These are phyloP conservation scores for Flagelloscypha sp. DNA, from an alignment of 768 basidiomycete genomes.

Conservation along the genomic window DNA sequence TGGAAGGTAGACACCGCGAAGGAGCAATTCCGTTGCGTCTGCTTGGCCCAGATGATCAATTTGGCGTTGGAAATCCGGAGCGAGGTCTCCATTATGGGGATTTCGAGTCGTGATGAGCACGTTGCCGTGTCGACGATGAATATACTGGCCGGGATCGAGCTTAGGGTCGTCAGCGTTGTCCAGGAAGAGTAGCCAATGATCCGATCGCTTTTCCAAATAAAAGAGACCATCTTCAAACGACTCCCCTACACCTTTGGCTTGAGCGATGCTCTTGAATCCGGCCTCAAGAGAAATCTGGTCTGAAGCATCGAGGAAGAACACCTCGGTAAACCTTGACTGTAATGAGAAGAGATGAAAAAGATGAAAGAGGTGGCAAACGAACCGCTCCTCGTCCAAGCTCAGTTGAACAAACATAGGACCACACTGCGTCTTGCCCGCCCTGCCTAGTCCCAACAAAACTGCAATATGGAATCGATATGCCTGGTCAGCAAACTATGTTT, in stretches of 20 bases:
- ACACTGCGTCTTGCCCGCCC: too few relatives aligned
- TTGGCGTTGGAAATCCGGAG: neutral
- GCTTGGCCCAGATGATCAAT: neutral
- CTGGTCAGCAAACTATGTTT: too few relatives aligned
- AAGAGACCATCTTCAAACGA: conserved; percentile 2
- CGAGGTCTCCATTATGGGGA: conserved; percentile 1
- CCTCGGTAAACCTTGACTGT: conserved; percentile 4
- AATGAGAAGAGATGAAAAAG: too few relatives aligned
- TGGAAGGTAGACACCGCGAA: conserved; percentile 1
- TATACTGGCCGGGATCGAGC: conserved; percentile 1
- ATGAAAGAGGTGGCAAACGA: too few relatives aligned
- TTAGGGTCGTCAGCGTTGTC: conserved; percentile 7
- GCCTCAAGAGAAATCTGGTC: conserved; percentile 3
- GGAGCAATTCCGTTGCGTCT: conserved; percentile 5
- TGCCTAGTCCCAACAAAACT: too few relatives aligned
- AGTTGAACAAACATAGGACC: too few relatives aligned
- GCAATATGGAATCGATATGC: too few relatives aligned
- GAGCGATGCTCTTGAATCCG: conserved; percentile 2
- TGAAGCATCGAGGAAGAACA: conserved; percentile 5
- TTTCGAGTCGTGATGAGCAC: conserved; percentile 10
- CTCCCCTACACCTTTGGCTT: neutral
- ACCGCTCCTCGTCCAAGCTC: too few relatives aligned
- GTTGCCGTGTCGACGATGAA: conserved; percentile 7
- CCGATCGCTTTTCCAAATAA: too few relatives aligned
- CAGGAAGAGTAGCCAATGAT: conserved; percentile 5